Percentiles rank a stretch among this genome's conserved stretches.
phyloP scores from a whole-genome alignment of 1,284 basidiomycete genomes.

The Sporisorium sorghi region DNA sequence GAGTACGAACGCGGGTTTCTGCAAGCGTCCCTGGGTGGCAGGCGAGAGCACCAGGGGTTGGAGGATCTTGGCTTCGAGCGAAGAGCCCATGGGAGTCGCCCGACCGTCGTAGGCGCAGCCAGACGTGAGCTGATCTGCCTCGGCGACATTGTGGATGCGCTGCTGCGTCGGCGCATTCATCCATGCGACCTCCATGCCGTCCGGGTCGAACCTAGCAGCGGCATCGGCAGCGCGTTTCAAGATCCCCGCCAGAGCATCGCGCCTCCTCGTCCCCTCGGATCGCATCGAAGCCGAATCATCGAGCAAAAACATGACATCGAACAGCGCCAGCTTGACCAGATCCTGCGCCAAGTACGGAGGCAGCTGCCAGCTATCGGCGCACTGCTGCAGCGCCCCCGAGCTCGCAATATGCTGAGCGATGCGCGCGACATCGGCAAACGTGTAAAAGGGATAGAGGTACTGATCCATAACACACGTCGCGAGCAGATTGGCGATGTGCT shows the following conservation, averaged over 20 bases:
- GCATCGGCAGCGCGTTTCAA: constrained; percentile 57
- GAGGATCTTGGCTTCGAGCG: constrained; percentile 52
- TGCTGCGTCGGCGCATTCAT: constrained; percentile 45
- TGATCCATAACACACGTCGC: constrained; percentile 59
- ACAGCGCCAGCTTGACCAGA: constrained; percentile 60
- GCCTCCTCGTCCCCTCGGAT: constrained; percentile 31
- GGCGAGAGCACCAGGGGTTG: constrained; percentile 41
- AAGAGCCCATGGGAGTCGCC: constrained; percentile 55
- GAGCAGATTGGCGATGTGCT: constrained; percentile 57
- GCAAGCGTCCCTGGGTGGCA: constrained; percentile 27
- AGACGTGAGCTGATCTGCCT: constrained; percentile 43
- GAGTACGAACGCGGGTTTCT: constrained; percentile 53
- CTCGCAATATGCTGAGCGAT: constrained; percentile 55
- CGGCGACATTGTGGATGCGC: constrained; percentile 46
- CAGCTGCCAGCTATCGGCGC: constrained; percentile 59
- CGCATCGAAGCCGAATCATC: constrained; percentile 60
- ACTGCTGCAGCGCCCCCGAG: constrained; percentile 46
- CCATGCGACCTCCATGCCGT: constrained; percentile 61
- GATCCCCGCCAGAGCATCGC: constrained; percentile 49
- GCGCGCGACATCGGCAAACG: constrained; percentile 38
- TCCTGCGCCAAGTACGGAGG: constrained; percentile 60
- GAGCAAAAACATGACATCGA: constrained; percentile 62
- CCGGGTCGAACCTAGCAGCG: constrained; percentile 54
- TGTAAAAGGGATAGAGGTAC: constrained; percentile 62
- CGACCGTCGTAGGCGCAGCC: constrained; percentile 49